Percentiles rank a stretch among this genome's conserved stretches.
phyloP scores from a whole-genome alignment of 2,329 filamentous ascomycete genomes.

The Exophiala dermatitidis region DNA sequence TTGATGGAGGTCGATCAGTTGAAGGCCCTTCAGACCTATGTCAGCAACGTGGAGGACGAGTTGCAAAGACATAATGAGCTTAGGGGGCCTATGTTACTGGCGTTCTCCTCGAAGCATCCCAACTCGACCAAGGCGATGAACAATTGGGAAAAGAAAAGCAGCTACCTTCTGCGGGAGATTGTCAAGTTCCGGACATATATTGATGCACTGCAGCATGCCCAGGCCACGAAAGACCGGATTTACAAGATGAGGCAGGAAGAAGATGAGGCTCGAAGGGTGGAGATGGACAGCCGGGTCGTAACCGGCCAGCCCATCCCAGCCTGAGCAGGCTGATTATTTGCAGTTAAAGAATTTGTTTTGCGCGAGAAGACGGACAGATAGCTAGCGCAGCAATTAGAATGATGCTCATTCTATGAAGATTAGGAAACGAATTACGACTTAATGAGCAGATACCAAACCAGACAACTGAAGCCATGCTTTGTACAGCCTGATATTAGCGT shows the following conservation, averaged over 20 bases:
- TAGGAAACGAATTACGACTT: background rate
- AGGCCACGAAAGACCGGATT: slow-evolving; percentile 62
- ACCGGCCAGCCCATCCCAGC: slow-evolving; percentile 3
- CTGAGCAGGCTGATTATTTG: background rate
- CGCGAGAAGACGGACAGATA: no score
- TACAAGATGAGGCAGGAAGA: slow-evolving; percentile 39
- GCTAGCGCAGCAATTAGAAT: no score
- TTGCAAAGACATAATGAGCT: slow-evolving; percentile 81
- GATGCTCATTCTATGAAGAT: no score
- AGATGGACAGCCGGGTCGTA: slow-evolving; percentile 12
- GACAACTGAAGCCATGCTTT: background rate
- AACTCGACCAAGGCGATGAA: slow-evolving; percentile 80
- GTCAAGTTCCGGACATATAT: slow-evolving; percentile 97
- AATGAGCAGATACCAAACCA: background rate
- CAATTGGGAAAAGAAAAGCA: slow-evolving; percentile 96
- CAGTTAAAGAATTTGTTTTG: no score
- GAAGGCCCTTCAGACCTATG: slow-evolving; percentile 65
- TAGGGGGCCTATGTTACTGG: slow-evolving; percentile 76
- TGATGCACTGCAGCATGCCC: slow-evolving; percentile 68
- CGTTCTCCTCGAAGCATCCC: slow-evolving; percentile 75
- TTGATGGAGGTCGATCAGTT: slow-evolving; percentile 76
- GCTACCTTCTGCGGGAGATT: slow-evolving; percentile 84
- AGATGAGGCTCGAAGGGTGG: slow-evolving; percentile 12
- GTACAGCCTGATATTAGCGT: background rate
- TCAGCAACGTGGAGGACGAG: slow-evolving; percentile 78